phyloP scores from a whole-genome alignment of 129 eudicot species.

The Oenanthe sinensis region DNA sequence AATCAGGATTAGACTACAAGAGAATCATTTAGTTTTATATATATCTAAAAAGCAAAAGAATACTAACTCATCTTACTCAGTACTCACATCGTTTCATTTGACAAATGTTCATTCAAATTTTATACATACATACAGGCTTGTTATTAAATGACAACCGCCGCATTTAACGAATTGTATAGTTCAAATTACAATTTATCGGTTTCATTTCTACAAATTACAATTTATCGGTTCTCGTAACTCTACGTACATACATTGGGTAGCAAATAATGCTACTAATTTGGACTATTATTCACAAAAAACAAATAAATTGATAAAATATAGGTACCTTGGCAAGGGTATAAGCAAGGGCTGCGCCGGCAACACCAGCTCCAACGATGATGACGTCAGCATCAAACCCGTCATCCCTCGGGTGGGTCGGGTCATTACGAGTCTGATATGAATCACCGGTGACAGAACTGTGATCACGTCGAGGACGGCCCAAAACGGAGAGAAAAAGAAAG shows the following conservation, averaged over 20 bases:
- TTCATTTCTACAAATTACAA: not conserved
- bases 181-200: not conserved
- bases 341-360: constrained; percentile 66
- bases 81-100: not conserved
- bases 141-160: not conserved
- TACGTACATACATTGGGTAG: not conserved
- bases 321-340: constrained; percentile 50
- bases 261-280: not conserved
- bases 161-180: no score
- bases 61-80: not conserved
- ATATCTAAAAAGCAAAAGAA: not conserved
- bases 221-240: not conserved
- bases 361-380: constrained; percentile 65
- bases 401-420: constrained; percentile 8
- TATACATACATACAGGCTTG: not conserved
- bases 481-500: constrained; percentile 27
- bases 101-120: not conserved
- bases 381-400: constrained; percentile 31
- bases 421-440: constrained; percentile 8
- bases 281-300: not conserved
- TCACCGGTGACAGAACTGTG: not conserved
- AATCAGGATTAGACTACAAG: no score
- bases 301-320: not conserved
- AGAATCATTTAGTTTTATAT: not conserved
- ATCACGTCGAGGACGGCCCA: constrained; percentile 16